Evolutionary conservation across 1,139 yeast genomes (phyloP).

Genomic region (Wickerhamomyces sp.): DNA sequence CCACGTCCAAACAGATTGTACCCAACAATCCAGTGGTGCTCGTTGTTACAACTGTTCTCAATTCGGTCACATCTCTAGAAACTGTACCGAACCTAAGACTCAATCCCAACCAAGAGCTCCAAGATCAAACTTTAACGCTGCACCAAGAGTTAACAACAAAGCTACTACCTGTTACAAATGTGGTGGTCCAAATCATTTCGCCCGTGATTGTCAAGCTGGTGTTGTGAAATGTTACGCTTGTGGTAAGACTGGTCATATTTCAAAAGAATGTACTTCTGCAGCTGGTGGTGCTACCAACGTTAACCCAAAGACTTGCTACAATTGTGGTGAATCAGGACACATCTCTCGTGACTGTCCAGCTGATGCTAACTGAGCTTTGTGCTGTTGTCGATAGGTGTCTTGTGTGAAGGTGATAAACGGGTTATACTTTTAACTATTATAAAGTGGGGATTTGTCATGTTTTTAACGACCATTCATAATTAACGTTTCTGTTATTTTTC

Average conservation of each 20-base stretch:
- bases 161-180: slow-evolving; percentile 82
- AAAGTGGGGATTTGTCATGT: slow-evolving; percentile 13
- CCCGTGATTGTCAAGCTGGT: slow-evolving; percentile 83
- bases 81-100: slow-evolving; percentile 49
- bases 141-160: slow-evolving; percentile 22
- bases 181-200: slow-evolving; percentile 92
- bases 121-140: slow-evolving; percentile 9
- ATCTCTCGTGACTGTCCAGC: slow-evolving; percentile 81
- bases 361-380: slow-evolving; percentile 32
- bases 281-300: slow-evolving; percentile 35
- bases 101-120: slow-evolving; percentile 23
- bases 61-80: slow-evolving; percentile 78
- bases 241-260: slow-evolving; percentile 85
- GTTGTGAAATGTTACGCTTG: slow-evolving; percentile 85
- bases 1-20: slow-evolving; percentile 69
- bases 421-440: slow-evolving; percentile 4
- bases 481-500: slow-evolving; percentile 7
- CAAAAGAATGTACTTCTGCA: slow-evolving; percentile 69
- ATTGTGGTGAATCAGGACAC: slow-evolving; percentile 89
- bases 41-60: slow-evolving; percentile 85
- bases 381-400: neutral
- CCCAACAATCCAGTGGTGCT: slow-evolving; percentile 41
- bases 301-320: slow-evolving; percentile 63
- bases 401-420: neutral
- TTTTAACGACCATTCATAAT: slow-evolving; percentile 13